Conservation (phyloP, 2,329 filamentous ascomycete genomes). For the Exophiala calicioides region DNA sequence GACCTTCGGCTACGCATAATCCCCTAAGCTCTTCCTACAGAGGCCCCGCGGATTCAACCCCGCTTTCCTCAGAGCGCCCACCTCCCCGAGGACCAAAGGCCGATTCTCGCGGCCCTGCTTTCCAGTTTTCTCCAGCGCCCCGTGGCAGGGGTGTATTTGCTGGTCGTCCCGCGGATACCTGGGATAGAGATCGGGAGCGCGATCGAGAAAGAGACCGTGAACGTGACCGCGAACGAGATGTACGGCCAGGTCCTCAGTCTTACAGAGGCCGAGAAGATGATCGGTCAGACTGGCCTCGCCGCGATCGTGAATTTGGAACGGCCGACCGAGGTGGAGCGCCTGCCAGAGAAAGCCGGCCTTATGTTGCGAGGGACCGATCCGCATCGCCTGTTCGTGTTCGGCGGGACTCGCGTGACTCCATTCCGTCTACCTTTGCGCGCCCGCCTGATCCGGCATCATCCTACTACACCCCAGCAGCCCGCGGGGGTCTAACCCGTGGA, state of each 20-base stretch:
- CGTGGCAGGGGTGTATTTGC: constrained; percentile 61
- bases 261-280: constrained; percentile 40
- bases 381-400: constrained; percentile 46
- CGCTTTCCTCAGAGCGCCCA: constrained; percentile 63
- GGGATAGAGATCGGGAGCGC: constrained; percentile 20
- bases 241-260: constrained; percentile 39
- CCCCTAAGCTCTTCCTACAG: constrained; percentile 55
- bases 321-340: constrained; percentile 36
- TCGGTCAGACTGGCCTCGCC: constrained; percentile 48
- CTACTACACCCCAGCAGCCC: constrained; percentile 37
- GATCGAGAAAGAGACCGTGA: constrained; percentile 40
- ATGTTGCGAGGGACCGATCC: constrained; percentile 49
- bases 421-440: constrained; percentile 40
- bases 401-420: constrained; percentile 47
- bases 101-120: constrained; percentile 54
- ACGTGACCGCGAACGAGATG: constrained; percentile 44
- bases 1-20: constrained; percentile 64
- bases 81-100: constrained; percentile 81
- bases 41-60: constrained; percentile 59
- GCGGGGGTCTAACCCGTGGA: constrained; percentile 43
- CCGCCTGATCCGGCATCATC: constrained; percentile 40
- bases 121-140: constrained; percentile 27
- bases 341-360: constrained; percentile 43
- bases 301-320: constrained; percentile 49
- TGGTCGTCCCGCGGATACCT: constrained; percentile 55